Percentiles rank a stretch among this genome's conserved stretches.
These are phyloP conservation scores for Ophiostoma fasciatum DNA, from an alignment of 2,329 filamentous ascomycete species.

Conservation along the genomic window DNA sequence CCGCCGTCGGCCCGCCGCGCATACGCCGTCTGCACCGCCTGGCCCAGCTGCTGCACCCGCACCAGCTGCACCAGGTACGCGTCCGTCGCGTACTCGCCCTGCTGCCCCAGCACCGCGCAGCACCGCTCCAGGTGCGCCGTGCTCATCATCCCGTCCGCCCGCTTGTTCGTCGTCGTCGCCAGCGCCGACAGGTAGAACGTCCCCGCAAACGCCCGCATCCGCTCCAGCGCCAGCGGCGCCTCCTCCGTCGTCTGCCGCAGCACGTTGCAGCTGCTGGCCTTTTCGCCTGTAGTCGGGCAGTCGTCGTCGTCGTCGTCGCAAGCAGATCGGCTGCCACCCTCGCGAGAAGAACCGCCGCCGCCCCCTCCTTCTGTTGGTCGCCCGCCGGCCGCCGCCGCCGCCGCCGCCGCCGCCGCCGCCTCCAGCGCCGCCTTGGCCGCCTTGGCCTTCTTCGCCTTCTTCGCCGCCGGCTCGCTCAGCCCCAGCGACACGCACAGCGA, in stretches of 20 bases:
- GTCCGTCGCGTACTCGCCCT: constrained; percentile 28
- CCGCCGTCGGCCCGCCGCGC: constrained; percentile 15
- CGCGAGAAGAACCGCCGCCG: no score
- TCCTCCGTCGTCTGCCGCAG: background rate
- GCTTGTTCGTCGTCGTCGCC: constrained; percentile 25
- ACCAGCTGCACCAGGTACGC: constrained; percentile 29
- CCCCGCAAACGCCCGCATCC: constrained; percentile 32
- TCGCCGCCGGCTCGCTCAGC: constrained; percentile 18
- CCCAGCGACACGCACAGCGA: constrained; percentile 30
- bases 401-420: background rate
- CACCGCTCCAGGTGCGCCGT: constrained; percentile 28
- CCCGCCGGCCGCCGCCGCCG: background rate
- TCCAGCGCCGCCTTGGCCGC: constrained; percentile 3
- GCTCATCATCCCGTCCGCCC: constrained; percentile 32
- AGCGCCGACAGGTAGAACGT: constrained; percentile 35
- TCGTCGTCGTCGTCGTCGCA: background rate
- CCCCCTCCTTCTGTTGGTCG: background rate
- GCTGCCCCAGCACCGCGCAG: constrained; percentile 26
- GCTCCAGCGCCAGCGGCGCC: constrained; percentile 16
- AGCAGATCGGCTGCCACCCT: no score
- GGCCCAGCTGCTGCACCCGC: constrained; percentile 31
- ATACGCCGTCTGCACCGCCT: constrained; percentile 29
- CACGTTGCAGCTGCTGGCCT: no score
- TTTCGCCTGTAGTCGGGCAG: no score
- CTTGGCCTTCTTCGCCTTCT: no score